These are phyloP conservation scores for Knufia petricola DNA, from an alignment of 2,329 filamentous ascomycete genomes.

Conservation along the genomic window DNA sequence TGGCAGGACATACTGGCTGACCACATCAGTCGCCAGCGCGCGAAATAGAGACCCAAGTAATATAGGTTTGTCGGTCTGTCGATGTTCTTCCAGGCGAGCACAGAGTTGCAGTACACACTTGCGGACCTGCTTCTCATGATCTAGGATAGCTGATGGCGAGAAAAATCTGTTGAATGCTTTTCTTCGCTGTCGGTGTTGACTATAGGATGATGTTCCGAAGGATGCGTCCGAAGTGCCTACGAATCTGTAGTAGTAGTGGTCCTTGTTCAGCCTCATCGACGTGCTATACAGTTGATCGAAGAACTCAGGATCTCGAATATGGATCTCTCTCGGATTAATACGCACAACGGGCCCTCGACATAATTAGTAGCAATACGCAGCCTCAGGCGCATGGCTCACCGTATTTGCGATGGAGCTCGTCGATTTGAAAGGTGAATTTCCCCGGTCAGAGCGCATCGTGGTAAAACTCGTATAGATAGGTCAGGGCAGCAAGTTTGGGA, in stretches of 20 bases:
- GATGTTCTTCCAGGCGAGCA: constrained; percentile 14
- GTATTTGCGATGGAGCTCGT: constrained; percentile 29
- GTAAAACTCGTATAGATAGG: constrained; percentile 23
- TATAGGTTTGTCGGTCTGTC: constrained; percentile 14
- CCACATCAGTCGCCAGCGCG: constrained; percentile 19
- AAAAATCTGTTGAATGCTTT: constrained; percentile 31
- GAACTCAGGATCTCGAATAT: constrained; percentile 17
- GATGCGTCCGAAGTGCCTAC: constrained; percentile 24
- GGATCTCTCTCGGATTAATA: constrained; percentile 22
- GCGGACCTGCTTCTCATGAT: constrained; percentile 16
- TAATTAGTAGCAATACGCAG: not conserved
- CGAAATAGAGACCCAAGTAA: constrained; percentile 19
- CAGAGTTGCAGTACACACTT: constrained; percentile 17
- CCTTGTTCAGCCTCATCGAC: constrained; percentile 24
- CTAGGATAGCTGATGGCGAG: constrained; percentile 15
- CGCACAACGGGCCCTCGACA: constrained; percentile 17
- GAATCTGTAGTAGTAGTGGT: constrained; percentile 21
- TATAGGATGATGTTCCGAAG: constrained; percentile 27
- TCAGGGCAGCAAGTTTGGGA: constrained; percentile 7
- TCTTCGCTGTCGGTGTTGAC: constrained; percentile 26
- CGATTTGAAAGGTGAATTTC: constrained; percentile 29
- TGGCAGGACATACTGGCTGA: constrained; percentile 20
- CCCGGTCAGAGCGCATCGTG: constrained; percentile 26
- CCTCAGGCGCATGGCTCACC: constrained; percentile 19
- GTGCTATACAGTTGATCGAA: constrained; percentile 18